A percentile compares a stretch with the other conserved stretches of the same genome.
phyloP scores from a whole-genome alignment of 805 yeast genomes.

The Maudiozyma pseudohumilis region DNA sequence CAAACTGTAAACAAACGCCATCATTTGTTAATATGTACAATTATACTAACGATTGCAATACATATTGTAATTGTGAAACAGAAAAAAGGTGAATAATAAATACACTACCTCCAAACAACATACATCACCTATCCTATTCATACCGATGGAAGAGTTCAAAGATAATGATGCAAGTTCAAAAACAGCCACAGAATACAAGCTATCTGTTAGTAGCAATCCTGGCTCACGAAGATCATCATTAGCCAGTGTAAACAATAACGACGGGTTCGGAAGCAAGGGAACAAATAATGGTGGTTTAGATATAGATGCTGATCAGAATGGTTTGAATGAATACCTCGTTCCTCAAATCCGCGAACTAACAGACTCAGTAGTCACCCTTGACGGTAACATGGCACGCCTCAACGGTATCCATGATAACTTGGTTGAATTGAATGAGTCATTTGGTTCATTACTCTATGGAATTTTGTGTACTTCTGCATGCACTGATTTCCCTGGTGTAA shows the following conservation, averaged over 20 bases:
- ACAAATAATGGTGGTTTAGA: constrained; percentile 5
- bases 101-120: too few species aligned
- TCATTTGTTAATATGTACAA: too few species aligned
- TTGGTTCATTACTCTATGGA: constrained; percentile 70
- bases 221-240: constrained; percentile 28
- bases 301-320: constrained; percentile 8
- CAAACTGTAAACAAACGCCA: too few species aligned
- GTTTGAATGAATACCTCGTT: constrained; percentile 29
- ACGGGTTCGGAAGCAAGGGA: constrained; percentile 4
- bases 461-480: constrained; percentile 82
- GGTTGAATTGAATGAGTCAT: constrained; percentile 62
- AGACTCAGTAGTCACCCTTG: constrained; percentile 46
- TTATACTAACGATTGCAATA: too few species aligned
- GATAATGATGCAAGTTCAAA: neutral
- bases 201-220: constrained; percentile 33
- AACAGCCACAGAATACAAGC: constrained; percentile 27
- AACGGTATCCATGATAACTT: constrained; percentile 53
- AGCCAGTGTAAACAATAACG: constrained; percentile 10
- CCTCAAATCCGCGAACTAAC: constrained; percentile 37
- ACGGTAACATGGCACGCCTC: constrained; percentile 46
- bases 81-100: too few species aligned
- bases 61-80: too few species aligned
- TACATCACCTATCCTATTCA: too few species aligned
- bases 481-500: constrained; percentile 46
- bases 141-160: constrained; percentile 1